Percentiles rank a stretch among this genome's conserved stretches.
Evolutionary conservation across 345 rosid species (phyloP).

Genomic region (Jatropha curcas): DNA sequence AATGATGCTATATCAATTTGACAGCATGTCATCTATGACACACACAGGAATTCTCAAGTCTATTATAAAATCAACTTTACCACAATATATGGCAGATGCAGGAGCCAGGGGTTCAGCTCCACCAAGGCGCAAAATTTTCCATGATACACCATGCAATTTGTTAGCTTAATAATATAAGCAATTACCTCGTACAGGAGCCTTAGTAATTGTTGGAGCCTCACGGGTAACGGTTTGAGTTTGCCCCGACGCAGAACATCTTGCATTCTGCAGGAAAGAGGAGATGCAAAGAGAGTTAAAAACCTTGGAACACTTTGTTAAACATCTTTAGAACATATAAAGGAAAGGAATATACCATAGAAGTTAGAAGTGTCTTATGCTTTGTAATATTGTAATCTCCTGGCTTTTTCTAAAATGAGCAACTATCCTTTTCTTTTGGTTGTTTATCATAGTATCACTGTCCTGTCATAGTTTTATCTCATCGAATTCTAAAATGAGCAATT

Average conservation of each 20-base stretch:
- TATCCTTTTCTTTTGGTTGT: not conserved
- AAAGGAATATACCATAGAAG: no score
- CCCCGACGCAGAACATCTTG: conserved; percentile 65
- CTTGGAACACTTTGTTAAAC: not conserved
- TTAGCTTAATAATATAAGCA: not conserved
- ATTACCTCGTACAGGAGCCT: conserved; percentile 83
- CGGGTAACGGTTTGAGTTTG: conserved; percentile 81
- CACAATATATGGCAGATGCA: not conserved
- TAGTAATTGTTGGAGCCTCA: conserved; percentile 79
- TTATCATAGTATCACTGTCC: not conserved
- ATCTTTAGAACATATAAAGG: not conserved
- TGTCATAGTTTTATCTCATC: not conserved
- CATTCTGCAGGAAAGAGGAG: conserved; percentile 47
- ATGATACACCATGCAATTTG: not conserved
- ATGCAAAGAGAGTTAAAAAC: not conserved
- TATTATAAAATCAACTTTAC: not conserved
- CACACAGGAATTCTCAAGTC: no score
- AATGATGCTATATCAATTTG: not conserved
- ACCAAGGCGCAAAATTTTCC: not conserved
- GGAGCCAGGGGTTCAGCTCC: not conserved
- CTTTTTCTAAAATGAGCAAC: not conserved
- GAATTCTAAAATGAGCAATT: not conserved
- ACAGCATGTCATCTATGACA: not conserved
- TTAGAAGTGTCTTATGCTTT: no score
- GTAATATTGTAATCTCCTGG: not conserved